phyloP scores from a whole-genome alignment of 495 filamentous ascomycete genomes.

The Entonaema liquescens region DNA sequence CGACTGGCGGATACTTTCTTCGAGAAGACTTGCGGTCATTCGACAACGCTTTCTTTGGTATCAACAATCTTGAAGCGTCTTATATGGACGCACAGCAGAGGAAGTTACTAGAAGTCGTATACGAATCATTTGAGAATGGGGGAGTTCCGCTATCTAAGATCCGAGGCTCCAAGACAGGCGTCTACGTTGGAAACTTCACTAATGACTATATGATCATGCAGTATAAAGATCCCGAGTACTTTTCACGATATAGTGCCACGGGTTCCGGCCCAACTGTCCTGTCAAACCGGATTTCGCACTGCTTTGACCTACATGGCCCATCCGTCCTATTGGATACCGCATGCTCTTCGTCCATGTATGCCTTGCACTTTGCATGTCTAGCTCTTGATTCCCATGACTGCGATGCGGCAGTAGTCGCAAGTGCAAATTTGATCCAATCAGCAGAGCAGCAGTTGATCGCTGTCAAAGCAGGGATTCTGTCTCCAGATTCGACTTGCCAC shows the following conservation, averaged over 20 bases:
- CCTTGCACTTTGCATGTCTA: slow-evolving; percentile 45
- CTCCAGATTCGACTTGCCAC: background rate
- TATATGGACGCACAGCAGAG: background rate
- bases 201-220: background rate
- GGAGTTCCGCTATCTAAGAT: background rate
- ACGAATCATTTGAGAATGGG: background rate
- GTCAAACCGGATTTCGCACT: background rate
- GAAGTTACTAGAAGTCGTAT: background rate
- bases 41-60: background rate
- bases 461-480: slow-evolving; percentile 48
- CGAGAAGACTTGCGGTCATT: background rate
- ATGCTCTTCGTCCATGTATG: slow-evolving; percentile 55
- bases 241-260: background rate
- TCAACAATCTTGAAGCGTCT: background rate
- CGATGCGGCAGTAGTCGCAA: slow-evolving; percentile 49
- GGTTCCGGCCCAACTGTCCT: background rate
- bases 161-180: background rate
- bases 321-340: slow-evolving; percentile 44
- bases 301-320: background rate
- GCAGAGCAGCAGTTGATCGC: slow-evolving; percentile 44
- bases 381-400: slow-evolving; percentile 50
- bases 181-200: background rate
- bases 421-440: slow-evolving; percentile 48
- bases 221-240: background rate
- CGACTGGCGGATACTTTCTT: background rate